Evolutionary conservation across 768 basidiomycete species (phyloP), one percentile per base, ranked within the genome.

Genomic region (Cystobasidium onofrii): DNA sequence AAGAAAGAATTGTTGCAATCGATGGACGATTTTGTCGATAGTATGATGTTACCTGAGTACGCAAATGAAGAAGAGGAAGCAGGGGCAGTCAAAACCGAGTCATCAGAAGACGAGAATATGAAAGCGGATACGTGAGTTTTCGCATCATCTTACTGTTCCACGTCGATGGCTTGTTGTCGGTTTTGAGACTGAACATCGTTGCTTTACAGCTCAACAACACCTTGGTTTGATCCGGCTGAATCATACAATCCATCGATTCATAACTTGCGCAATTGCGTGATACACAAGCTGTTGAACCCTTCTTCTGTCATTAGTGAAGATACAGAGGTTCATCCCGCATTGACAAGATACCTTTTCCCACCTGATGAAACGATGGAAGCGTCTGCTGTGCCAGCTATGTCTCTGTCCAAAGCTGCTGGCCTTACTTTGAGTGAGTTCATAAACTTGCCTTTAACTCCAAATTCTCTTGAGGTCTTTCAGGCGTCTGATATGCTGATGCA

Each of bases 181-280:
- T n/a, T n/a, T n/a, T n/a, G n/a, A n/a, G n/a, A n/a, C n/a, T n/a
- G n/a, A n/a, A n/a, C n/a, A n/a, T n/a, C 63, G 39, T 15, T 41
- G 33, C 3, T 3, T 23, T 25, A 36, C 18, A 67, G 44, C 6
- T 25, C 41, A 2, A 67, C 65, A 9, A 29, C 44, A 10, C 52
- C 69, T 4, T 71, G 69, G 69, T 71, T 71, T 27, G 69, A 71
- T 54, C 52, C 69, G 15, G 54, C 10, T n/a, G 27, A 36, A 33
- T 71, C 69, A 2, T 71, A 57, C 39, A 71, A 71, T 25, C 69
- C 69, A n/a, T 46, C 69, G 17, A 71, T 71, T 36, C 69, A 71
- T 29, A 71, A 71, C 25, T 9, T 57, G 33, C 50, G 50, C 1
- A 60, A 71, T 44, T 57, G 55, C 20, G 50, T 71, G 34, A 71